These are phyloP conservation scores for Yueomyces sp. DNA, from an alignment of 1,139 yeast species.

Conservation along the genomic window DNA sequence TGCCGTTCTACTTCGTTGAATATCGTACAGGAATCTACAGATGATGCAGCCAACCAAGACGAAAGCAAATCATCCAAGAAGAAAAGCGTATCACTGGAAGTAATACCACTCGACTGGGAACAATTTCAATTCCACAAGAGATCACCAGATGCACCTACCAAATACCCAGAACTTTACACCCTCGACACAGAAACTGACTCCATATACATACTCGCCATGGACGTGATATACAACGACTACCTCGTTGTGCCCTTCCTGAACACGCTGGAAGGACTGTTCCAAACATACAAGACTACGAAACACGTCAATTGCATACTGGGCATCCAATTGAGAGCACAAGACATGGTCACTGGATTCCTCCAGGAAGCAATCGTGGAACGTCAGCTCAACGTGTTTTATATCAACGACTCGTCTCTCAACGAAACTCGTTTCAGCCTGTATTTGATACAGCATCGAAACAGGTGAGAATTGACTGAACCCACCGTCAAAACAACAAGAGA, in stretches of 20 bases:
- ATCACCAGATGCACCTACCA: not conserved
- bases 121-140: constrained; percentile 6
- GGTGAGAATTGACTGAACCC: too few species aligned
- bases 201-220: constrained; percentile 21
- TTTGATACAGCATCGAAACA: constrained; percentile 3
- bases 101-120: constrained; percentile 22
- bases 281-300: constrained; percentile 2
- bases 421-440: constrained; percentile 15
- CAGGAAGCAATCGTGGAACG: constrained; percentile 15
- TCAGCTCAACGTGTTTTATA: constrained; percentile 9
- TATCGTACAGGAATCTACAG: not conserved
- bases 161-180: constrained; percentile 4
- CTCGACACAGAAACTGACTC: constrained; percentile 2
- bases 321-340: constrained; percentile 22
- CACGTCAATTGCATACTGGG: constrained; percentile 14
- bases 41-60: not conserved
- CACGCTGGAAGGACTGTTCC: constrained; percentile 11
- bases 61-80: not conserved
- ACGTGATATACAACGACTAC: constrained; percentile 24
- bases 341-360: constrained; percentile 17
- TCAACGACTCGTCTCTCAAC: constrained; percentile 8
- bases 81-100: constrained; percentile 11
- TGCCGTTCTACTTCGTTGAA: constrained; percentile 6
- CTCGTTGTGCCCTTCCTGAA: constrained; percentile 20
- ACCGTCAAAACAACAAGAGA: too few species aligned